Conservation (phyloP, 2,329 filamentous ascomycete genomes). For the Thielaviopsis populi region DNA sequence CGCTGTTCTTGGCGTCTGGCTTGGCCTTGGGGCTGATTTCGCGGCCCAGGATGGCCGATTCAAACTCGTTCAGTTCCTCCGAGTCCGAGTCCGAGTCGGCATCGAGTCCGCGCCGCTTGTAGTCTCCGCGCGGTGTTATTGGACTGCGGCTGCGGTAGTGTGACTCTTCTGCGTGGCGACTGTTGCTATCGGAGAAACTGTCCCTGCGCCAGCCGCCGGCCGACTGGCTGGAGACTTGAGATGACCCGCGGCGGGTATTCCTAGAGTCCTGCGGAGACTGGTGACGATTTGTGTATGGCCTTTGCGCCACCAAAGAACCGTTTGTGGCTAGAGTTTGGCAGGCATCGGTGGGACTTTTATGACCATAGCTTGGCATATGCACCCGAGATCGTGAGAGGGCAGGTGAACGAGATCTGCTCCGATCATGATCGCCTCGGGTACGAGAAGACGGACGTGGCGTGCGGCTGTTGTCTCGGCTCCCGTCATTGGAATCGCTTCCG, state of each 20-base stretch:
- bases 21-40: background rate
- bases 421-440: background rate
- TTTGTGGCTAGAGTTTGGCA: background rate
- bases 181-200: background rate
- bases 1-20: background rate
- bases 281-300: background rate
- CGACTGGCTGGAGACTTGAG: background rate
- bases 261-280: background rate
- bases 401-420: background rate
- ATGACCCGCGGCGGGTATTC: background rate
- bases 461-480: background rate
- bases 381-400: background rate
- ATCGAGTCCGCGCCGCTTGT: background rate
- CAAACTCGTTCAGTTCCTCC: background rate
- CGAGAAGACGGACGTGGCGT: background rate
- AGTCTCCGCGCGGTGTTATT: background rate
- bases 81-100: background rate
- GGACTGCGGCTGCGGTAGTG: slow-evolving; percentile 1
- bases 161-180: background rate
- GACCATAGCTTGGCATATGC: background rate
- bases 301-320: background rate
- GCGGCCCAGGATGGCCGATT: background rate
- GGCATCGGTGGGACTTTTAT: background rate
- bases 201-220: background rate
- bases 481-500: background rate